These are phyloP conservation scores for Cystobasidium sp. DNA, from an alignment of 1,284 basidiomycete species.

Conservation along the genomic window DNA sequence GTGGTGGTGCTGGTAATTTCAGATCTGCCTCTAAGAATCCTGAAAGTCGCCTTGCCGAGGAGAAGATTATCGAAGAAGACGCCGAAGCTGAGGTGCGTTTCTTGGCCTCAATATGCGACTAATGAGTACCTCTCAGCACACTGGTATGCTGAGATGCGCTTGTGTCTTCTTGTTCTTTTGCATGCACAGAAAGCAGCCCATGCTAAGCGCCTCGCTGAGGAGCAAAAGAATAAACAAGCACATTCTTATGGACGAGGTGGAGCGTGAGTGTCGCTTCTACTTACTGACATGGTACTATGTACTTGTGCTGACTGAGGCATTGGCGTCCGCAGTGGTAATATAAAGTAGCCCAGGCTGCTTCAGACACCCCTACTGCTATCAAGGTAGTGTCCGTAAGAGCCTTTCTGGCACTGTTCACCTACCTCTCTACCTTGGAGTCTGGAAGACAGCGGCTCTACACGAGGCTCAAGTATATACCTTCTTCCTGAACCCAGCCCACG, in stretches of 20 bases:
- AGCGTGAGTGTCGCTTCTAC: conserved; percentile 38
- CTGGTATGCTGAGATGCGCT: too few relatives aligned
- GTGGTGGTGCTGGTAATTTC: conserved; percentile 44
- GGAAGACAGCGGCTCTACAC: too few relatives aligned
- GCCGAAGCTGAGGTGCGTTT: conserved; percentile 10
- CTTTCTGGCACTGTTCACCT: background rate
- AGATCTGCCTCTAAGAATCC: conserved; percentile 35
- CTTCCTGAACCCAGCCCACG: too few relatives aligned
- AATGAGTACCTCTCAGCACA: too few relatives aligned
- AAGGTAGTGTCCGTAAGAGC: background rate
- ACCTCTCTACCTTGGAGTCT: too few relatives aligned
- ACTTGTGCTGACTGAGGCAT: too few relatives aligned
- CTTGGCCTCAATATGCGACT: too few relatives aligned
- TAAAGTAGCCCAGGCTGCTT: conserved; percentile 16
- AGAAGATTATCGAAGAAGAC: conserved; percentile 15
- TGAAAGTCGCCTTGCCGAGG: conserved; percentile 10
- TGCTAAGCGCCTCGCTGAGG: conserved; percentile 19
- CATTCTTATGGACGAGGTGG: conserved; percentile 43
- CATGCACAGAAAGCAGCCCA: conserved; percentile 15
- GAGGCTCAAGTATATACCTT: too few relatives aligned
- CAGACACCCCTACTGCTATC: background rate
- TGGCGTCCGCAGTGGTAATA: conserved; percentile 23
- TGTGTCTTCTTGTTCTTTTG: too few relatives aligned
- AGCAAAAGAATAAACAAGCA: conserved; percentile 23
- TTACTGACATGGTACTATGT: too few relatives aligned